Base-by-base conservation (phyloP, 75 land plant species). In the Pseudotsuga menziesii region DNA sequence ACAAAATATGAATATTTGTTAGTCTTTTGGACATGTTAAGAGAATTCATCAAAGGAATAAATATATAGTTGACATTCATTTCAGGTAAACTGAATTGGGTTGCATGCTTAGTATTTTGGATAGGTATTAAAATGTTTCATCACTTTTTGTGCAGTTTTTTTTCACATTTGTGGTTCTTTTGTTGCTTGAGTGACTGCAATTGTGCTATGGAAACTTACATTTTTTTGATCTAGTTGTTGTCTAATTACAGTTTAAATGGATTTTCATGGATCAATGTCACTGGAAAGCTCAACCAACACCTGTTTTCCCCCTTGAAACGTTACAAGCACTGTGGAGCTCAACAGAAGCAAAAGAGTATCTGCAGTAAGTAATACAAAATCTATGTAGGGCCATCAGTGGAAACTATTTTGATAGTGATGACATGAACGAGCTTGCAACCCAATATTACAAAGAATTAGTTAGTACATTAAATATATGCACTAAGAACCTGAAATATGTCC, bases 71-170 rank as follows among this genome's bases (percentile, higher is more conserved):
- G 83, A 77, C 29, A 75, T 82, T 67, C 75, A 58, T 17, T 82
- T 69, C 27, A 59, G 32, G 4, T 20, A 57, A 32, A 25, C 23
- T 22, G 83, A 82, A 36, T 56, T 61, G 75, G 64, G 57, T 8
- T 77, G 55, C 75, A 82, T 82, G 79, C 7, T 73, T 48, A 73
- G 77, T 11, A 81, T 82, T 52, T 57, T 82, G 20, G 78, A 78
- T 36, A n/a, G n/a, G n/a, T n/a, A n/a, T n/a, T n/a, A n/a, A n/a
- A n/a, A n/a, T n/a, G n/a, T n/a, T n/a, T n/a, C n/a, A n/a, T n/a
- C n/a, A n/a, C n/a, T n/a, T n/a, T n/a, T n/a, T n/a, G n/a, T n/a
- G n/a, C n/a, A n/a, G n/a, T n/a, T n/a, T n/a, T n/a, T n/a, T n/a
- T n/a, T n/a, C n/a, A n/a, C n/a, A n/a, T n/a, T n/a, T n/a, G n/a